Base-by-base conservation (phyloP, 352 stramenopile species). In the Globisporangium okanoganense region DNA sequence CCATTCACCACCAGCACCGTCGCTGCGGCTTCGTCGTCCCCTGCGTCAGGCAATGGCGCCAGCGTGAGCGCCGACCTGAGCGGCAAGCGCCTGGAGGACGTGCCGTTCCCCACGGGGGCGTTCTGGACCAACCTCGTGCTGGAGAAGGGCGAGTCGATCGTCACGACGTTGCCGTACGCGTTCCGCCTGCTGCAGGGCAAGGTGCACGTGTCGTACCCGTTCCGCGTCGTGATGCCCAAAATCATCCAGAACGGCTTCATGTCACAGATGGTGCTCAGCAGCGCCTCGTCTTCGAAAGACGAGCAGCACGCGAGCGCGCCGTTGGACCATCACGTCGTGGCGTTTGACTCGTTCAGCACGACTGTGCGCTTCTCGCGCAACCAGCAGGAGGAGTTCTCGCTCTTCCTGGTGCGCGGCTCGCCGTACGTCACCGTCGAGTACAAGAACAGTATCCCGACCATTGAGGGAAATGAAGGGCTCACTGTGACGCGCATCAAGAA, bases 121-220 rank as follows among this genome's bases (percentile, higher is more conserved):
- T 94, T 79, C 71, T 94, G 85, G 85, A 91, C 82, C 40, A 94
- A 94, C 64, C 68, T 90, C 35, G 82, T 94, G 60, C 73, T 94
- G 29, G 76, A 75, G 22, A 59, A 87, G 29, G 80, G 85, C 62
- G 71, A 82, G 35, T 72, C 73, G 48, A 57, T 71, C 44, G 74
- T 94, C 29, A 73, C 74, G n/a, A 73, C 79, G 55, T 78, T 91
- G 70, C 85, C 85, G 16, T 94, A 94, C 66, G 71, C 75, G 16
- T 62, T 88, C 61, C 78, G 76, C 20, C 52, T 94, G 43, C 16
- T 84, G 10, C 54, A 73, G 49, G 65, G 82, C 60, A 77, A 85
- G 57, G 68, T 91, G 56, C 79, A 91, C 54, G 76, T 88, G 58
- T 83, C 71, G 58, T 92, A 89, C 59, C 85, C 85, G 27, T 94